phyloP scores from a whole-genome alignment of 2,329 filamentous ascomycete genomes.

The Beauveria sp. region DNA sequence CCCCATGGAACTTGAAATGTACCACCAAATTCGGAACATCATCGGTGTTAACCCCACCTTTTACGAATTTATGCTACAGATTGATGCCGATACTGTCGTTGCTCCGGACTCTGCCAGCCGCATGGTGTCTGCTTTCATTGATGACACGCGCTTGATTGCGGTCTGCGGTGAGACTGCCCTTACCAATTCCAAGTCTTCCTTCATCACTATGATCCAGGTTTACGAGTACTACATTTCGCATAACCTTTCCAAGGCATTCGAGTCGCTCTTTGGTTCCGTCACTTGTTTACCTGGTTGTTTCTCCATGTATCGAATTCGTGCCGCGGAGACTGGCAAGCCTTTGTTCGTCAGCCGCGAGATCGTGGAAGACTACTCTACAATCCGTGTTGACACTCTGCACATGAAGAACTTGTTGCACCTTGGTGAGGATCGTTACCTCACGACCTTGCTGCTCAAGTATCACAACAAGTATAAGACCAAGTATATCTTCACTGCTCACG shows the following conservation, averaged over 20 bases:
- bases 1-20: slow-evolving; percentile 94
- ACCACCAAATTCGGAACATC: slow-evolving; percentile 97
- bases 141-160: slow-evolving; percentile 88
- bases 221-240: slow-evolving; percentile 99
- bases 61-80: slow-evolving; percentile 94
- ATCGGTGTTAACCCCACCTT: slow-evolving; percentile 98
- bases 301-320: slow-evolving; percentile 96
- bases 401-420: slow-evolving; percentile 98
- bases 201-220: slow-evolving; percentile 98
- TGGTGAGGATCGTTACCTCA: slow-evolving; percentile 95
- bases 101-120: slow-evolving; percentile 83
- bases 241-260: slow-evolving; percentile 93
- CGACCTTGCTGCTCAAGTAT: slow-evolving; percentile 85
- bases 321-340: slow-evolving; percentile 89
- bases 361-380: slow-evolving; percentile 79
- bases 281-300: slow-evolving; percentile 98
- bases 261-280: slow-evolving; percentile 92
- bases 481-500: slow-evolving; percentile 85
- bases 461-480: slow-evolving; percentile 97
- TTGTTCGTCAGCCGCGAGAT: slow-evolving; percentile 93
- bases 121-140: slow-evolving; percentile 83
- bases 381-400: slow-evolving; percentile 94
- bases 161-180: slow-evolving; percentile 92
- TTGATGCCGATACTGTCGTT: slow-evolving; percentile 95
- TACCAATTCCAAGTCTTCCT: slow-evolving; percentile 86